Evolutionary conservation across 164 flowering plant species (phyloP).

Genomic region (Kingdonia uniflora): DNA sequence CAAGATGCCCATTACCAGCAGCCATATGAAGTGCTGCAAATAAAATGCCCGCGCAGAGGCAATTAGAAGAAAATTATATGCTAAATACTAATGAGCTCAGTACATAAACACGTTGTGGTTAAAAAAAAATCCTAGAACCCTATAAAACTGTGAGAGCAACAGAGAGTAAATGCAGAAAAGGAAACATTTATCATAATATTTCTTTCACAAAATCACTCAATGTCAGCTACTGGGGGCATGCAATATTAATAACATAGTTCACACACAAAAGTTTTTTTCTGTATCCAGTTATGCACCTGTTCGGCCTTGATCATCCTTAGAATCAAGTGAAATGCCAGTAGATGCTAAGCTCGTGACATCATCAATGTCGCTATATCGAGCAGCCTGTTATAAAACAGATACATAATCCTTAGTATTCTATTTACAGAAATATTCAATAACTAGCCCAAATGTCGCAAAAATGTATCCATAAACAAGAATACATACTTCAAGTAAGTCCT

Average conservation of each 20-base stretch:
- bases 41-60: no score
- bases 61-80: no score
- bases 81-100: no score
- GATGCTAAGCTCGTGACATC: constrained; percentile 53
- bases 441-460: background rate
- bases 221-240: no score
- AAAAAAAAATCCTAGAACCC: no score
- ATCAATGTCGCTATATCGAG: constrained; percentile 78
- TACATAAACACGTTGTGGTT: no score
- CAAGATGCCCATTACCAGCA: constrained; percentile 86
- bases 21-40: constrained; percentile 95
- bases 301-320: constrained; percentile 69
- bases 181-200: no score
- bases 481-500: constrained; percentile 36
- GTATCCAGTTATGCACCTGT: constrained; percentile 69
- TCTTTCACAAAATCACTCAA: no score
- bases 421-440: background rate
- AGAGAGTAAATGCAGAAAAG: no score
- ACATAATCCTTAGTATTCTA: constrained; percentile 3
- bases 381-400: constrained; percentile 46
- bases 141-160: no score
- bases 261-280: no score
- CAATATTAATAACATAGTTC: no score
- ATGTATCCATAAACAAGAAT: constrained; percentile 15
- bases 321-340: constrained; percentile 61